These are phyloP conservation scores for Baorangia bicolor DNA, from an alignment of 768 basidiomycete species.

Conservation along the genomic window DNA sequence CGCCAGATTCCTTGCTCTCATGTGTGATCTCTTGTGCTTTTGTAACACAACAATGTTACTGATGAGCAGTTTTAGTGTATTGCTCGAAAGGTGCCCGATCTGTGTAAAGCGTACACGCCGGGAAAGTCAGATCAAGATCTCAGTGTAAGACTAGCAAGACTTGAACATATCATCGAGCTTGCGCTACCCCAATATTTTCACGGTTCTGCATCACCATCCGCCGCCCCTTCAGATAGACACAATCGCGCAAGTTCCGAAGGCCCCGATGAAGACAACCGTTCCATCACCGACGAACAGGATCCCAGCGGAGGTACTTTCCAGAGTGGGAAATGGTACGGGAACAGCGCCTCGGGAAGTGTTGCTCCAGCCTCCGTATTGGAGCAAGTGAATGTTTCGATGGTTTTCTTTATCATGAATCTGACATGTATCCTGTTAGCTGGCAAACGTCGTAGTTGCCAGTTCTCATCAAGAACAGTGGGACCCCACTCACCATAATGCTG, in stretches of 20 bases:
- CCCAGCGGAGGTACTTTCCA: slow-evolving; percentile 75
- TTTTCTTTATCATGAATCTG: slow-evolving; percentile 18
- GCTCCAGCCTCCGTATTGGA: slow-evolving; percentile 77
- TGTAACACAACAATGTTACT: slow-evolving; percentile 6
- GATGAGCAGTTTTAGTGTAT: slow-evolving; percentile 53
- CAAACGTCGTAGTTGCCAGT: slow-evolving; percentile 50
- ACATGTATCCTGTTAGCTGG: slow-evolving; percentile 40
- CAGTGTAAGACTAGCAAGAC: slow-evolving; percentile 64
- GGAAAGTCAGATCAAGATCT: slow-evolving; percentile 85
- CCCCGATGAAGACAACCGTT: slow-evolving; percentile 65
- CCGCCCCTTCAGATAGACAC: slow-evolving; percentile 35
- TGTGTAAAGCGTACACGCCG: slow-evolving; percentile 87
- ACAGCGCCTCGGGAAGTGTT: slow-evolving; percentile 79
- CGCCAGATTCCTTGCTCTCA: slow-evolving; percentile 83
- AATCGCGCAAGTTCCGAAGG: slow-evolving; percentile 48
- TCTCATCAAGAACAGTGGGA: slow-evolving; percentile 34
- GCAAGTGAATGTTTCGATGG: slow-evolving; percentile 51
- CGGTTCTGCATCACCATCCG: slow-evolving; percentile 37
- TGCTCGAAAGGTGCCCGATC: slow-evolving; percentile 81
- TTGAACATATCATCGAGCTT: slow-evolving; percentile 79
- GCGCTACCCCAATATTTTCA: slow-evolving; percentile 75
- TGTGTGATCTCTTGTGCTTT: slow-evolving; percentile 42
- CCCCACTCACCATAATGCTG: slow-evolving; percentile 12
- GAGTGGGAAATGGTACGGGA: slow-evolving; percentile 85
- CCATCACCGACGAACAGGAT: slow-evolving; percentile 77